A percentile compares a stretch with the other conserved stretches of the same genome.
phyloP scores from a whole-genome alignment of 371 early-diverging fungal species.

The Ordospora colligata region DNA sequence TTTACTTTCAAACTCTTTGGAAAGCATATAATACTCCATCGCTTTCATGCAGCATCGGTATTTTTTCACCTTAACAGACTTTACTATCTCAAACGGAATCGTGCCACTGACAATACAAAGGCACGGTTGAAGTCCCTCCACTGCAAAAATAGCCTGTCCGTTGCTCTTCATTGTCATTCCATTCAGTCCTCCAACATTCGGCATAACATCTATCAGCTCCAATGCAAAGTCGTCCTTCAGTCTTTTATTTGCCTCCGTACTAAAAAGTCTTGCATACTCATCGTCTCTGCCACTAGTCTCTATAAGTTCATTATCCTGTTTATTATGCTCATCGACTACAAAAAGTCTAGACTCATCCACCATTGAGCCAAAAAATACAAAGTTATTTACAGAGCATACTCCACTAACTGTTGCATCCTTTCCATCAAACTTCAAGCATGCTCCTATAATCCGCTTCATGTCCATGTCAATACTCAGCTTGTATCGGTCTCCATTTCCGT shows the following conservation, averaged over 20 bases:
- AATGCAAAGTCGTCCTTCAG: neutral
- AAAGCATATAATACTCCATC: neutral
- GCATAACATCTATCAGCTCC: neutral
- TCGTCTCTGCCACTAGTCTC: neutral
- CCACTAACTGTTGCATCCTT: neutral
- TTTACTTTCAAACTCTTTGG: neutral
- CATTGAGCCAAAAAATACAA: constrained; percentile 18
- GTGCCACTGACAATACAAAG: neutral
- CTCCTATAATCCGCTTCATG: constrained; percentile 13
- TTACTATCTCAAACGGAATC: neutral
- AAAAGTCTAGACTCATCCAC: constrained; percentile 4
- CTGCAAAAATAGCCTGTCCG: neutral
- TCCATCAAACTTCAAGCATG: neutral
- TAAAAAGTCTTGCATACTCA: constrained; percentile 13
- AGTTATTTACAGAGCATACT: neutral
- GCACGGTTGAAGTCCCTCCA: neutral
- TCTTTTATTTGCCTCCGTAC: neutral
- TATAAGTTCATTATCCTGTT: neutral
- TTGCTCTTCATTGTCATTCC: neutral
- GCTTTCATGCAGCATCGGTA: neutral
- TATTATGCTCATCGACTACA: neutral
- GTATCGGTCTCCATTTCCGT: constrained; percentile 12
- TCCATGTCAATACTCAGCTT: neutral
- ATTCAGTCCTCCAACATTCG: constrained; percentile 17
- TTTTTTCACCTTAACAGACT: neutral